phyloP scores from a whole-genome alignment of 208 protist species.

The Polymyxa betae region DNA sequence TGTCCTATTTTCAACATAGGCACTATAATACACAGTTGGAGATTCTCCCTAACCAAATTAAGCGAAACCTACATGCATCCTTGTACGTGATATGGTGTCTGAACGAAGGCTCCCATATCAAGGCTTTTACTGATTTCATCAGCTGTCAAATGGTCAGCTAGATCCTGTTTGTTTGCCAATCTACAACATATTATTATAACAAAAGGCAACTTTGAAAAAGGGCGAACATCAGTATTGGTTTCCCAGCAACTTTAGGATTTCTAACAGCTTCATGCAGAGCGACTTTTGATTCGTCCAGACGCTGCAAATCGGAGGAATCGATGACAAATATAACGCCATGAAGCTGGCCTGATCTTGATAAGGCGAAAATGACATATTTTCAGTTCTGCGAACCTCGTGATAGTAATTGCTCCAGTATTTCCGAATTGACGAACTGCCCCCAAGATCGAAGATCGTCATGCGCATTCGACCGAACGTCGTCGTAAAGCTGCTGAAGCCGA shows the following conservation, averaged over 20 bases:
- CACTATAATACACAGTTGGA: background rate
- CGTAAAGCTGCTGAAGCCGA: background rate
- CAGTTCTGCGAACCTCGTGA: constrained; percentile 4
- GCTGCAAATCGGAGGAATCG: background rate
- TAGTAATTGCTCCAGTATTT: constrained; percentile 37
- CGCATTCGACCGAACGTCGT: too few species aligned
- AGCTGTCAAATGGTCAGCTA: constrained; percentile 92
- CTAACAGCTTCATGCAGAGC: background rate
- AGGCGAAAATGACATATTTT: background rate
- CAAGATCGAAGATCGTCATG: constrained; percentile 26
- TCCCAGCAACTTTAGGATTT: background rate
- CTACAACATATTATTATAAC: background rate
- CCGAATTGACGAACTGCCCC: constrained; percentile 9
- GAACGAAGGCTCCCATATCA: constrained; percentile 82
- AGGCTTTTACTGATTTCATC: constrained; percentile 93
- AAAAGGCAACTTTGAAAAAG: background rate
- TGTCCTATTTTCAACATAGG: background rate
- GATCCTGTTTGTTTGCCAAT: constrained; percentile 96
- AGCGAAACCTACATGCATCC: background rate
- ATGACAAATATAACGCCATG: constrained; percentile 24
- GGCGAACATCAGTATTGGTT: constrained; percentile 8
- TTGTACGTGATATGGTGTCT: constrained; percentile 91
- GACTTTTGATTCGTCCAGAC: background rate
- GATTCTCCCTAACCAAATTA: background rate
- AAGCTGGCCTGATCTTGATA: background rate